Conservation (phyloP, 208 protist species). For the Acanthamoeba rhysodes region DNA sequence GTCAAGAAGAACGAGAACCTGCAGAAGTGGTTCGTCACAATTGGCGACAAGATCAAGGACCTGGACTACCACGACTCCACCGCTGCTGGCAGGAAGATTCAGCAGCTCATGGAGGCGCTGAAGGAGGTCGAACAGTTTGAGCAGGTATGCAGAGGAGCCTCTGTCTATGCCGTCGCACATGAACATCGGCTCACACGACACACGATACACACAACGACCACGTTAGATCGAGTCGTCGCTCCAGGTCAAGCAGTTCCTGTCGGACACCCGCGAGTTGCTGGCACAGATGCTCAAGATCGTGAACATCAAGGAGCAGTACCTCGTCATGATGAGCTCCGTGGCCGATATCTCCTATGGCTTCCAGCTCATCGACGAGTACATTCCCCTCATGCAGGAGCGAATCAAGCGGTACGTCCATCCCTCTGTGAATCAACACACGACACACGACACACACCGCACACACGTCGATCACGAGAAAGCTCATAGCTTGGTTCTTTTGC, state of each 20-base stretch:
- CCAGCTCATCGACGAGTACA: slow-evolving; percentile 94
- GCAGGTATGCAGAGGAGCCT: slow-evolving; percentile 83
- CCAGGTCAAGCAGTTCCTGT: slow-evolving; percentile 94
- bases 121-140: slow-evolving; percentile 98
- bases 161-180: neutral
- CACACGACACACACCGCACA: neutral
- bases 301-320: slow-evolving; percentile 94
- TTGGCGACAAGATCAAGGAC: slow-evolving; percentile 90
- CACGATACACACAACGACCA: too few species aligned
- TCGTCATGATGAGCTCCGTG: slow-evolving; percentile 94
- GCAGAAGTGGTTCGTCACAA: slow-evolving; percentile 95
- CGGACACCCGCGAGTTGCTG: slow-evolving; percentile 93
- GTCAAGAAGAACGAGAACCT: slow-evolving; percentile 94
- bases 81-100: slow-evolving; percentile 95
- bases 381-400: slow-evolving; percentile 95
- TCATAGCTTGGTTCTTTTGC: neutral
- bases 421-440: too few species aligned
- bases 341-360: slow-evolving; percentile 98
- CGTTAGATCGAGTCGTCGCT: slow-evolving; percentile 85
- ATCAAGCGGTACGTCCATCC: slow-evolving; percentile 91
- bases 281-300: slow-evolving; percentile 97
- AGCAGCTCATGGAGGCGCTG: slow-evolving; percentile 96
- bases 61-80: slow-evolving; percentile 91
- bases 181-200: too few species aligned
- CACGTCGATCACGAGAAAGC: neutral